Base-by-base conservation (phyloP, 2,329 filamentous ascomycete species). In the Cephalotrichum gorgonifer region DNA sequence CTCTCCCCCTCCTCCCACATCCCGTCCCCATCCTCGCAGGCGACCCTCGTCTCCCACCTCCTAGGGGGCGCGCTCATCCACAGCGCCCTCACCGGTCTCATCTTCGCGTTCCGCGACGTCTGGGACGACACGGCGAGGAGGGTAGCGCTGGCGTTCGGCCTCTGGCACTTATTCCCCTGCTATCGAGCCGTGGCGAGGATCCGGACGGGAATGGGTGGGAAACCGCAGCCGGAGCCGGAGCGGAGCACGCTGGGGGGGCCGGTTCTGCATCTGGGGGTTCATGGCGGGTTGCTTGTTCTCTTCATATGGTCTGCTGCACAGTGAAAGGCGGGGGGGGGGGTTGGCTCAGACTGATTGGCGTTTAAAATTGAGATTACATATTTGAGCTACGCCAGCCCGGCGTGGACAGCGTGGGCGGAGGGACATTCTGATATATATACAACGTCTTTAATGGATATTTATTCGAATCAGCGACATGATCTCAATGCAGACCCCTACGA, bases 111-210 rank as follows among this genome's bases (percentile, higher is more conserved):
- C 4, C 59, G 62, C 2, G 55, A 60, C 1, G 56, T 50, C 2
- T 47, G 46, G 46, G 61, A 67, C 52, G 49, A 59, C 4, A 60
- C 62, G 1, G 57, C 58, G 4, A 60, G 63, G 7, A 53, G 65
- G 20, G 54, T 71, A 2, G 66, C 68, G 0, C 53, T 64, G 1
- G 65, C 69, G 1, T 60, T 77, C 51, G 71, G 67, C 1, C 66
- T 67, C 22, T 77, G 75, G 59, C 74, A 78, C 50, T 38, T 68
- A 1, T 76, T 69, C 62, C 74, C 74, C 2, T 67, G 64, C 27
- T 61, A 67, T 44, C 63, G 74, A 30, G 74, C 74, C 1, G 61
- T 57, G 11, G 52, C 57, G 15, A 62, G 67, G 35, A 58, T 72
- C 12, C 52, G 53, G 23, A 27, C 41, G 8, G 26, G 39, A 47